Evolutionary conservation across 2,329 filamentous ascomycete genomes (phyloP), one percentile per base, ranked within the genome.

Genomic region (Periglandula ipomoeae): DNA sequence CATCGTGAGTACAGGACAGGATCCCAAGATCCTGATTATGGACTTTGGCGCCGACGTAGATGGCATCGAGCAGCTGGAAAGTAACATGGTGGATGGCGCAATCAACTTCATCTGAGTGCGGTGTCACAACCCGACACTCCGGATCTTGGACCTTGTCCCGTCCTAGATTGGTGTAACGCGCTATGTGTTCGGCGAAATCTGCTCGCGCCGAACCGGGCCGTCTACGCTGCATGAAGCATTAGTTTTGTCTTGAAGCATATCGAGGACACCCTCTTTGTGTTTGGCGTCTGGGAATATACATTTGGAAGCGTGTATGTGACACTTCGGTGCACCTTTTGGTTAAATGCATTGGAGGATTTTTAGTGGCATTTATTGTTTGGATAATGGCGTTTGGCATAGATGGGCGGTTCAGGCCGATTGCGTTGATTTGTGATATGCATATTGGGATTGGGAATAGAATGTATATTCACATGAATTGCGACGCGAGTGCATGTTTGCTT

Each of bases 1-100:
- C 53, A 93, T 98, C 54, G 87, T 98, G 53, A 93, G 89, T 58
- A 95, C 91, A 1, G 93, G 90, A 44, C 93, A 98, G 67, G 90
- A 96, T 60, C 87, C 90, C 30, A 85, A 94, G 62, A 89, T 94
- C 46, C 70, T 97, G 50, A 85, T 98, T 52, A 84, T 97, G 75
- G 93, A 98, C 69, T 98, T 97, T 70, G 93, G 81, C 26, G 73
- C 74, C 17, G 74, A 72, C 39, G 70, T 85, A 5, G 63, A 72
- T 24, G 75, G 79, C 24, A 76, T 85, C 38, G 74, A 79, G 52
- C 70, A 72, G 61, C 67, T 85, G 37, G 77, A 82, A 64, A 79
- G 74, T 22, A 17, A 8, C 13, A 41, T 20, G 39, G 23, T 27
- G 19, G 19, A 19, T 15, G 11, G 11, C 32, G 30, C 26, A 17